These are phyloP conservation scores for Sporothrix brunneoviolacea DNA, from an alignment of 2,329 filamentous ascomycete species.

Conservation along the genomic window DNA sequence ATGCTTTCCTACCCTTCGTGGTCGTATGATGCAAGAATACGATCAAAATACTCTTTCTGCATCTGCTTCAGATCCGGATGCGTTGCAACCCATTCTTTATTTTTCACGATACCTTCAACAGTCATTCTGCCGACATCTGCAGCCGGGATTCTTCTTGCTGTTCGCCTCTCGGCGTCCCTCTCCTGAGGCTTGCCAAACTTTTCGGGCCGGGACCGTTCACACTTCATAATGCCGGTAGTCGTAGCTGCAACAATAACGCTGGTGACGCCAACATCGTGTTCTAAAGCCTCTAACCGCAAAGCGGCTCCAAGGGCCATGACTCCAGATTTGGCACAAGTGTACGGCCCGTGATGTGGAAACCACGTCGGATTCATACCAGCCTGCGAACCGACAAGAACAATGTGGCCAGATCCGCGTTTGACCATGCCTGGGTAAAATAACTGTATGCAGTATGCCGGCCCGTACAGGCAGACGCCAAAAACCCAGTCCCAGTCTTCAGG, in stretches of 20 bases:
- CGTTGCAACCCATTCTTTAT: conserved; percentile 11
- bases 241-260: conserved; percentile 9
- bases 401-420: conserved; percentile 1
- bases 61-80: conserved; percentile 10
- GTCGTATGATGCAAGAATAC: conserved; percentile 7
- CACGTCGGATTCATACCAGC: conserved; percentile 11
- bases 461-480: conserved; percentile 7
- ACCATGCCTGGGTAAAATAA: conserved; percentile 9
- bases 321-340: conserved; percentile 9
- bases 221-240: conserved; percentile 9
- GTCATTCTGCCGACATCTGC: conserved; percentile 8
- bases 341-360: conserved; percentile 9
- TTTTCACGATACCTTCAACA: conserved; percentile 7
- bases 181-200: conserved; percentile 6
- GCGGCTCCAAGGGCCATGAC: conserved; percentile 9
- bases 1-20: conserved; percentile 1
- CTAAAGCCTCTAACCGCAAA: conserved; percentile 5
- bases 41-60: conserved; percentile 10
- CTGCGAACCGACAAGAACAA: conserved; percentile 11
- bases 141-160: conserved; percentile 8
- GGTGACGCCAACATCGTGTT: conserved; percentile 10
- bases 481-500: conserved; percentile 13
- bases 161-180: not conserved
- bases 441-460: conserved; percentile 9
- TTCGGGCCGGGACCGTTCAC: conserved; percentile 9